Evolutionary conservation across 2,329 filamentous ascomycete genomes (phyloP), one percentile per base, ranked within the genome.

Genomic region (Fusarium drepaniforme): DNA sequence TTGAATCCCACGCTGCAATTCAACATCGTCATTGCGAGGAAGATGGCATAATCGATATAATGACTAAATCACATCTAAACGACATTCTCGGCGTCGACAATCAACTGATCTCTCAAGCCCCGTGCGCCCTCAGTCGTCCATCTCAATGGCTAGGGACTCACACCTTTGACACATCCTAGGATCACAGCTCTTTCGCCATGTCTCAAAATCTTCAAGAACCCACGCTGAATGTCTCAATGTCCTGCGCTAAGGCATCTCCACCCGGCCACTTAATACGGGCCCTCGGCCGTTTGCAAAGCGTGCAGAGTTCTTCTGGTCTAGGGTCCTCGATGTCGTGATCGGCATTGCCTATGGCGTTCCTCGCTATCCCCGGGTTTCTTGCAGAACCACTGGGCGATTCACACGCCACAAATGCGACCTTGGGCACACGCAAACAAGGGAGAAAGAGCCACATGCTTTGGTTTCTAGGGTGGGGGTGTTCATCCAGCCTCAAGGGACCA

Each of bases 291-390:
- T 70, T 70, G 63, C 71, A 67, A 68, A 68, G 65, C 69, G 64
- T 70, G 65, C 71, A 67, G 67, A 68, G 35, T 66, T 64, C 70
- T 74, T 46, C 21, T 42, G 33, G 57, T 38, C 46, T 16, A 51
- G 53, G 61, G 56, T 53, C 69, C 21, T 61, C 70, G 60, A 79
- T 79, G 77, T 79, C 77, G 77, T 75, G 75, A 79, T 79, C 65
- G 65, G 68, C 70, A 58, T 51, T 71, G 42, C 28, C 38, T 56
- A 79, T 79, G 73, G 76, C 75, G 76, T 71, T 67, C 64, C 70
- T 65, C 46, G 44, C 53, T 37, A 64, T 66, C 60, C 67, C 65
- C 65, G 66, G 59, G 42, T 49, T 61, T 49, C 28, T 35, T 60
- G 49, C 56, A 35, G 30, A 37, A 33, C 25, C 49, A 40, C 35